Percentiles rank a stretch among this genome's conserved stretches.
phyloP scores from a whole-genome alignment of 2,329 filamentous ascomycete genomes.

The Trichoderma sp. region DNA sequence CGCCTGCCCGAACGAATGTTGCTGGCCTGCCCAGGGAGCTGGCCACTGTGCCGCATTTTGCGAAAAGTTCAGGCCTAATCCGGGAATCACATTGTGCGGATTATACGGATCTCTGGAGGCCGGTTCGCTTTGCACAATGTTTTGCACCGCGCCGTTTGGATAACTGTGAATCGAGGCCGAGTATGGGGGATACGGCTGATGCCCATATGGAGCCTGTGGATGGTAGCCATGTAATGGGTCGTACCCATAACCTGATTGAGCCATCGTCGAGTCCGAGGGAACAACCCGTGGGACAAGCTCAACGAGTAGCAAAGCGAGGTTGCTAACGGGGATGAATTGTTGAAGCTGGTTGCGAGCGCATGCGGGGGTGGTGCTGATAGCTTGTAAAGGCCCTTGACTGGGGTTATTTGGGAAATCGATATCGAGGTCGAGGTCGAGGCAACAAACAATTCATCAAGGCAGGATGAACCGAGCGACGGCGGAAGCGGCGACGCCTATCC shows the following conservation, averaged over 20 bases:
- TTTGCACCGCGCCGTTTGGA: conserved; percentile 13
- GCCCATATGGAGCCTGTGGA: conserved; percentile 20
- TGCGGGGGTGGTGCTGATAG: neutral
- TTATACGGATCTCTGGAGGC: conserved; percentile 24
- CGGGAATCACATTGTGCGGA: conserved; percentile 34
- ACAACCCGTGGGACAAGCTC: neutral
- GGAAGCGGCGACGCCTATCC: neutral
- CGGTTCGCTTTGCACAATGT: conserved; percentile 16
- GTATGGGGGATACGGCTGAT: conserved; percentile 24
- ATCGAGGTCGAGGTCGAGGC: neutral
- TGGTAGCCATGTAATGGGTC: conserved; percentile 22
- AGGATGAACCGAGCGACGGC: neutral
- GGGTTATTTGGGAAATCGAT: neutral
- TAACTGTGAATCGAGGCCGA: conserved; percentile 13
- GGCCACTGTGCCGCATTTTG: conserved; percentile 19
- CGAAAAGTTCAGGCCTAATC: conserved; percentile 32
- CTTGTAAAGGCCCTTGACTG: neutral
- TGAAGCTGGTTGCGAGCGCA: neutral
- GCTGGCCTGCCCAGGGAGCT: neutral
- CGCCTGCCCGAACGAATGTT: neutral
- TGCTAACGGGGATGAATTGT: neutral
- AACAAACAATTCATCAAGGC: neutral
- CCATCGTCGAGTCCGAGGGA: conserved; percentile 27
- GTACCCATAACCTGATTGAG: conserved; percentile 29
- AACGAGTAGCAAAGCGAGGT: neutral